These are phyloP conservation scores for Volutella citrinella DNA, from an alignment of 2,329 filamentous ascomycete genomes.

Conservation along the genomic window DNA sequence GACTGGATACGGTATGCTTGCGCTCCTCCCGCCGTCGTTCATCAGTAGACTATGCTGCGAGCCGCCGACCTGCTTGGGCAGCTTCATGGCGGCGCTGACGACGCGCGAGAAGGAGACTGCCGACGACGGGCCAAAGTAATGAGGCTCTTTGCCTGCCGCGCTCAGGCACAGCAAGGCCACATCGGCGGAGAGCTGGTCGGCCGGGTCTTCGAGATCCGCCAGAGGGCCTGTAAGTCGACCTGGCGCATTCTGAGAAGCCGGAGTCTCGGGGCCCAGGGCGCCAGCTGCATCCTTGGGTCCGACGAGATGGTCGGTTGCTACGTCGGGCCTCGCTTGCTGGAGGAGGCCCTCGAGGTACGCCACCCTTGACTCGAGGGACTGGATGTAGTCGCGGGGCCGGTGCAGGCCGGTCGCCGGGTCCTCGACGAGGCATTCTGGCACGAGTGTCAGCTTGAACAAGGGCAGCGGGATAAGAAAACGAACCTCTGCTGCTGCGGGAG, in stretches of 20 bases:
- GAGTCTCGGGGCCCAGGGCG: not conserved
- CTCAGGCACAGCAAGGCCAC: constrained; percentile 14
- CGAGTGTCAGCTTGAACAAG: no score
- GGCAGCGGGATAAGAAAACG: no score
- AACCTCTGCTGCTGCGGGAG: constrained; percentile 9
- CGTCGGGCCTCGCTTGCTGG: constrained; percentile 12
- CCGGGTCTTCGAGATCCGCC: constrained; percentile 10
- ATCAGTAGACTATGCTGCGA: constrained; percentile 11
- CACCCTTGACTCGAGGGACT: constrained; percentile 12
- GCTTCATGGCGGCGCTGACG: constrained; percentile 14
- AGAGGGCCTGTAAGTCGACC: not conserved
- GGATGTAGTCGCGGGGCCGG: constrained; percentile 15
- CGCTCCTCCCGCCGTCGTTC: constrained; percentile 3
- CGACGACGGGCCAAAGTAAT: constrained; percentile 15
- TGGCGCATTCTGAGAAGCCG: not conserved
- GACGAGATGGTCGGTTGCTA: constrained; percentile 12
- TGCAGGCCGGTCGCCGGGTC: constrained; percentile 14
- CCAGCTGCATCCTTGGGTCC: constrained; percentile 3
- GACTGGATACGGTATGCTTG: constrained; percentile 8
- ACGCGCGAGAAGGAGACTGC: constrained; percentile 16
- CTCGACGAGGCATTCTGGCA: constrained; percentile 16
- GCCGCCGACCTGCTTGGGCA: constrained; percentile 11
- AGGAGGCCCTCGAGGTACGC: constrained; percentile 15
- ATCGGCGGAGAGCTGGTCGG: constrained; percentile 14
- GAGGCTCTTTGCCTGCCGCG: constrained; percentile 15